phyloP scores from a whole-genome alignment of 257 asterid species.

The Salvia splendens region DNA sequence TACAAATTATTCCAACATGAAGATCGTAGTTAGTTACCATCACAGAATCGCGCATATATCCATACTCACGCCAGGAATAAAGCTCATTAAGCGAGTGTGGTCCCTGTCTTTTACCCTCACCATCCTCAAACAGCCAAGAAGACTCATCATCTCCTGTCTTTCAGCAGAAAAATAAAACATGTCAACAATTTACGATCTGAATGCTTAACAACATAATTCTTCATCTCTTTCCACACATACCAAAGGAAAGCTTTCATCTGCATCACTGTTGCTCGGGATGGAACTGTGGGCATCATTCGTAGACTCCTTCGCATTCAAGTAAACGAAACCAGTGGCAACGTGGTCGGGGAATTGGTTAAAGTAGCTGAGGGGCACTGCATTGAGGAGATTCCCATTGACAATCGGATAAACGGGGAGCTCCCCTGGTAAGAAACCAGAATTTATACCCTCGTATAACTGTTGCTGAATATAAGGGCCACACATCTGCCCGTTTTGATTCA shows the following conservation, averaged over 20 bases:
- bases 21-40: conserved; percentile 49
- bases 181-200: not conserved
- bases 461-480: conserved; percentile 93
- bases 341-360: conserved; percentile 82
- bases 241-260: conserved; percentile 35
- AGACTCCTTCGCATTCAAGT: conserved; percentile 41
- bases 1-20: conserved; percentile 10
- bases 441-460: conserved; percentile 77
- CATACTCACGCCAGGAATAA: conserved; percentile 74
- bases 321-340: conserved; percentile 74
- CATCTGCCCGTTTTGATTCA: conserved; percentile 80
- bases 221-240: conserved; percentile 30
- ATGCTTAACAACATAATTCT: not conserved
- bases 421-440: conserved; percentile 79
- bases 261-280: conserved; percentile 28
- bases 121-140: conserved; percentile 85
- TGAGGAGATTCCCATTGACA: conserved; percentile 55
- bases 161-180: conserved; percentile 26
- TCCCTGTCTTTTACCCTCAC: conserved; percentile 74
- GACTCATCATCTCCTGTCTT: conserved; percentile 70
- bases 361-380: conserved; percentile 71
- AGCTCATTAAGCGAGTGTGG: conserved; percentile 80
- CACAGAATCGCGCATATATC: conserved; percentile 53
- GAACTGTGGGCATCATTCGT: conserved; percentile 25
- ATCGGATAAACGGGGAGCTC: conserved; percentile 81